Conservation (phyloP, 345 rosid species). For the Eucalyptus globulus region DNA sequence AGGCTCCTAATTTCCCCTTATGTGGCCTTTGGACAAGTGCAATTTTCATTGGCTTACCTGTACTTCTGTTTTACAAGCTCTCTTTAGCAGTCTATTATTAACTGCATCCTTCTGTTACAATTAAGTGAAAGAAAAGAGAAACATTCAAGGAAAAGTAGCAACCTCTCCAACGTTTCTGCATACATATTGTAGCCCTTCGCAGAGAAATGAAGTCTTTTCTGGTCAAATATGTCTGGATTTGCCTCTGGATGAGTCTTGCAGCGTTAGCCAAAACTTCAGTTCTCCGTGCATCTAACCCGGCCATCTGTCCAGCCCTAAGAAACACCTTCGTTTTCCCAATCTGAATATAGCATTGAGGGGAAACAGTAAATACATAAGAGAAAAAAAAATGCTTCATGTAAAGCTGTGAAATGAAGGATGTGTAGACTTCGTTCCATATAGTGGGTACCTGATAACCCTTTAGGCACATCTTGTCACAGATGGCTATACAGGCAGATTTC, state of each 20-base stretch:
- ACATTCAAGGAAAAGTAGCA: neutral
- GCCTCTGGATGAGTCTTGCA: conserved; percentile 86
- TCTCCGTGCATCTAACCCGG: conserved; percentile 91
- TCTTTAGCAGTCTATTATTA: neutral
- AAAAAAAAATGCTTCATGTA: neutral
- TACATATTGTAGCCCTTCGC: conserved; percentile 64
- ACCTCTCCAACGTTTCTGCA: conserved; percentile 91
- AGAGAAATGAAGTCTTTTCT: conserved; percentile 65
- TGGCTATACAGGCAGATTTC: conserved; percentile 83
- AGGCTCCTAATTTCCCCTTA: neutral
- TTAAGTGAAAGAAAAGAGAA: neutral
- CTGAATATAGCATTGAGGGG: conserved; percentile 10
- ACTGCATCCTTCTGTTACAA: neutral
- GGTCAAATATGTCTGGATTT: conserved; percentile 68
- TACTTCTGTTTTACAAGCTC: neutral
- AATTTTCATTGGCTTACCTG: neutral
- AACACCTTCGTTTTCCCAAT: conserved; percentile 88
- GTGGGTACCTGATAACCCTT: conserved; percentile 83
- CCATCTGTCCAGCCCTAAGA: conserved; percentile 99
- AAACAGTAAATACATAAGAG: neutral
- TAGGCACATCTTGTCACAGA: conserved; percentile 84
- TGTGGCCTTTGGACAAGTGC: neutral
- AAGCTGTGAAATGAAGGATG: neutral
- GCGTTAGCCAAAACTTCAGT: conserved; percentile 96
- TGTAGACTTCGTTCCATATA: neutral